Percentiles rank a stretch among this genome's conserved stretches.
phyloP scores from a whole-genome alignment of 352 stramenopile genomes.

The Pilasporangium apinafurcum region DNA sequence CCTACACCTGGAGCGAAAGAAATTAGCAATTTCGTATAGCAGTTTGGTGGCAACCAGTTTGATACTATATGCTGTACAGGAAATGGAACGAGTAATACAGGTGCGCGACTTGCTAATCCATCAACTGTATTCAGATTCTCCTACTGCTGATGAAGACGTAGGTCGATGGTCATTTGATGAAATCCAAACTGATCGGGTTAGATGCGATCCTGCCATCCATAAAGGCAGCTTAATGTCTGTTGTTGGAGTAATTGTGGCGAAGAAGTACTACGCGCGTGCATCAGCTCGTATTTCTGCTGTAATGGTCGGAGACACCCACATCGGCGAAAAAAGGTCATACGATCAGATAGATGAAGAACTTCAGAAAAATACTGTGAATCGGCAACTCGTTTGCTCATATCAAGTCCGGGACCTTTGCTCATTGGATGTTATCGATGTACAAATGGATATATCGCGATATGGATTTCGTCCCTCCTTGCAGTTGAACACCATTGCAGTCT shows the following conservation, averaged over 20 bases:
- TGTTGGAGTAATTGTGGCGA: slow-evolving; percentile 22
- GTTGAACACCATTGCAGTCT: slow-evolving; percentile 28
- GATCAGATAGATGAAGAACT: neutral
- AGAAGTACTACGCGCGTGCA: slow-evolving; percentile 21
- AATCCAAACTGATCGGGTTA: neutral
- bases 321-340: neutral
- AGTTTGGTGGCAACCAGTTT: slow-evolving; percentile 5
- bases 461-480: slow-evolving; percentile 21
- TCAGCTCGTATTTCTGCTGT: slow-evolving; percentile 6
- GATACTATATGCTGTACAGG: slow-evolving; percentile 12
- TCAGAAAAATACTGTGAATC: neutral
- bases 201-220: slow-evolving; percentile 18
- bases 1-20: neutral
- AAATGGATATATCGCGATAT: slow-evolving; percentile 37
- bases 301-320: neutral
- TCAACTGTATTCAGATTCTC: slow-evolving; percentile 6
- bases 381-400: slow-evolving; percentile 18
- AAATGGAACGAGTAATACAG: slow-evolving; percentile 13
- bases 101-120: slow-evolving; percentile 16
- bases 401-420: slow-evolving; percentile 34
- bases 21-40: neutral
- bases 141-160: no score
- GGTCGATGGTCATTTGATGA: no score
- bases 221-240: slow-evolving; percentile 25
- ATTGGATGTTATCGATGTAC: slow-evolving; percentile 40